phyloP scores from a whole-genome alignment of 805 yeast genomes.

The Ogataea paradorogensis region DNA sequence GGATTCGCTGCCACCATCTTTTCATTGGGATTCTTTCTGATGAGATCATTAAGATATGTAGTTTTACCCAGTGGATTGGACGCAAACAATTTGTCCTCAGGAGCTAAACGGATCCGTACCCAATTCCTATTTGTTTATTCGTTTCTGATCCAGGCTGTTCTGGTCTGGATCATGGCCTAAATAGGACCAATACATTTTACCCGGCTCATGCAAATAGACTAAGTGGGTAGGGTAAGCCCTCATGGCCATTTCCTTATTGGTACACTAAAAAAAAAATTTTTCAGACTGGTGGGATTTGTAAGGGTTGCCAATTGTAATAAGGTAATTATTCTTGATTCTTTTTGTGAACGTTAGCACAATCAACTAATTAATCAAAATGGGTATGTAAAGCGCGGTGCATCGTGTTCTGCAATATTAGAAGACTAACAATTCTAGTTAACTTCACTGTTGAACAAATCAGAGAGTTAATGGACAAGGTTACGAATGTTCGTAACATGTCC shows the following conservation, averaged over 20 bases:
- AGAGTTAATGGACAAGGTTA: conserved; percentile 98
- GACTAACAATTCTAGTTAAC: conserved; percentile 36
- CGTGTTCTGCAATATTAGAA: background rate
- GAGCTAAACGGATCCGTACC: conserved; percentile 74
- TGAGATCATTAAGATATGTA: conserved; percentile 67
- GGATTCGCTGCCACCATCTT: conserved; percentile 43
- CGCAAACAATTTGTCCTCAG: conserved; percentile 58
- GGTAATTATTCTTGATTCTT: conserved; percentile 12
- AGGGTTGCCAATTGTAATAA: conserved; percentile 12
- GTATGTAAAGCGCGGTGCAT: conserved; percentile 4
- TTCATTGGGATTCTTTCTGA: conserved; percentile 62
- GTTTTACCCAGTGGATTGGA: conserved; percentile 61
- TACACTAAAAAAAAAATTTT: conserved; percentile 11
- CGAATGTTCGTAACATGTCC: conserved; percentile 99
- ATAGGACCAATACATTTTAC: conserved; percentile 1
- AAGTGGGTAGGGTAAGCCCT: conserved; percentile 9
- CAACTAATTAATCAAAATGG: conserved; percentile 12
- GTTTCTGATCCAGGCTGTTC: conserved; percentile 70
- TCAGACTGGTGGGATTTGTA: conserved; percentile 13
- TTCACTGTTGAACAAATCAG: conserved; percentile 90
- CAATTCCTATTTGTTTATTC: conserved; percentile 86
- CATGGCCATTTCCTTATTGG: conserved; percentile 9
- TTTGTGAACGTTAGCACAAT: conserved; percentile 14
- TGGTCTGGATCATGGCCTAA: conserved; percentile 66
- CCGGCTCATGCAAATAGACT: conserved; percentile 3